These are phyloP conservation scores for Leccinum uliginosum DNA, from an alignment of 768 basidiomycete species.

Conservation along the genomic window DNA sequence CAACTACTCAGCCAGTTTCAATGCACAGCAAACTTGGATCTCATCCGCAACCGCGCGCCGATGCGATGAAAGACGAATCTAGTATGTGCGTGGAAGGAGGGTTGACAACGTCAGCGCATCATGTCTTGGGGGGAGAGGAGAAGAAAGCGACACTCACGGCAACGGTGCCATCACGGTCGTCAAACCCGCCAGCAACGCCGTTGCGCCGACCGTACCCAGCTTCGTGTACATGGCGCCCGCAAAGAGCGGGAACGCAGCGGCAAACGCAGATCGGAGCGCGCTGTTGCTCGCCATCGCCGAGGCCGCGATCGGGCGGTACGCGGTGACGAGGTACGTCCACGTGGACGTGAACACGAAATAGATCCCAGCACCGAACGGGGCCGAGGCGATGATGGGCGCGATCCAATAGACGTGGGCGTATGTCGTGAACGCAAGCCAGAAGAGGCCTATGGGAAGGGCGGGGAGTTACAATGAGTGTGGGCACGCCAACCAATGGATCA, in stretches of 20 bases:
- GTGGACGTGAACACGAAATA: slow-evolving; percentile 65
- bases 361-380: slow-evolving; percentile 51
- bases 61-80: slow-evolving; percentile 48
- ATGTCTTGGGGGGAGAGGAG: neutral
- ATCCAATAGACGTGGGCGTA: slow-evolving; percentile 45
- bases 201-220: slow-evolving; percentile 68
- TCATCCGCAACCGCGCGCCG: slow-evolving; percentile 40
- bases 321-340: slow-evolving; percentile 55
- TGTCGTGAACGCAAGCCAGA: slow-evolving; percentile 55
- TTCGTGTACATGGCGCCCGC: slow-evolving; percentile 46
- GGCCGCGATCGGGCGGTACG: slow-evolving; percentile 48
- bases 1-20: slow-evolving; percentile 4
- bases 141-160: slow-evolving; percentile 38
- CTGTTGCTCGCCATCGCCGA: slow-evolving; percentile 68
- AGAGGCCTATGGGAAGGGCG: slow-evolving; percentile 31
- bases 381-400: slow-evolving; percentile 40
- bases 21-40: slow-evolving; percentile 38
- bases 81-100: neutral
- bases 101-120: neutral
- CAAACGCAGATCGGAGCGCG: slow-evolving; percentile 44
- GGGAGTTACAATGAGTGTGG: neutral
- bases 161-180: slow-evolving; percentile 57
- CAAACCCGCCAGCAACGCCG: slow-evolving; percentile 65
- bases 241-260: slow-evolving; percentile 50
- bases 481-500: neutral